phyloP scores from a whole-genome alignment of 2,329 filamentous ascomycete species.

The Pestalotiopsis sp. region DNA sequence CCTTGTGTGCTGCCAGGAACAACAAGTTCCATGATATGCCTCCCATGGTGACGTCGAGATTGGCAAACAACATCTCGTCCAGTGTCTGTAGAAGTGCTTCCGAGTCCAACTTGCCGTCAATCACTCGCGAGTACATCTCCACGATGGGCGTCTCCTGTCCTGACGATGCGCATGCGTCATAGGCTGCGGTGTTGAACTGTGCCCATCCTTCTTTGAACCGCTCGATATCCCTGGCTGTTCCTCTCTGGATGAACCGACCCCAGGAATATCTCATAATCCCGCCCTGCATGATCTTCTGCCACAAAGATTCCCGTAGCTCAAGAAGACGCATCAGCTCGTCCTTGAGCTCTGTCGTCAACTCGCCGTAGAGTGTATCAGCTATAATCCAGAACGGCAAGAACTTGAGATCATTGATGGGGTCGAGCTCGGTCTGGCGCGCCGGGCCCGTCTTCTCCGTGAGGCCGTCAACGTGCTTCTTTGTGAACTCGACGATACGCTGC shows the following conservation, averaged over 20 bases:
- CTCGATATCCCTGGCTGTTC: background rate
- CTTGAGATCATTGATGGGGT: conserved; percentile 24
- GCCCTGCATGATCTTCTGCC: conserved; percentile 35
- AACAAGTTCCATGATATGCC: conserved; percentile 40
- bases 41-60: conserved; percentile 43
- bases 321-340: conserved; percentile 25
- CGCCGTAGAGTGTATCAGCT: conserved; percentile 40
- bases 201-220: background rate
- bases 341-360: conserved; percentile 25
- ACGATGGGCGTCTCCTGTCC: background rate
- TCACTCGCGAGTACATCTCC: background rate
- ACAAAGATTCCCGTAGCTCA: conserved; percentile 33
- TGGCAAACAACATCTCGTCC: conserved; percentile 19
- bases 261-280: conserved; percentile 32
- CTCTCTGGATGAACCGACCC: conserved; percentile 19
- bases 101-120: background rate
- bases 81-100: background rate
- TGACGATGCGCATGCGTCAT: background rate
- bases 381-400: conserved; percentile 40
- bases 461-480: background rate
- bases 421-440: background rate
- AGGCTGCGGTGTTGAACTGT: background rate
- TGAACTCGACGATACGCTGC: conserved; percentile 14
- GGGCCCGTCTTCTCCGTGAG: background rate
- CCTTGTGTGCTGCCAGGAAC: conserved; percentile 36